Conservation (phyloP, 805 yeast genomes). For the Saccharomyces mikatae region DNA sequence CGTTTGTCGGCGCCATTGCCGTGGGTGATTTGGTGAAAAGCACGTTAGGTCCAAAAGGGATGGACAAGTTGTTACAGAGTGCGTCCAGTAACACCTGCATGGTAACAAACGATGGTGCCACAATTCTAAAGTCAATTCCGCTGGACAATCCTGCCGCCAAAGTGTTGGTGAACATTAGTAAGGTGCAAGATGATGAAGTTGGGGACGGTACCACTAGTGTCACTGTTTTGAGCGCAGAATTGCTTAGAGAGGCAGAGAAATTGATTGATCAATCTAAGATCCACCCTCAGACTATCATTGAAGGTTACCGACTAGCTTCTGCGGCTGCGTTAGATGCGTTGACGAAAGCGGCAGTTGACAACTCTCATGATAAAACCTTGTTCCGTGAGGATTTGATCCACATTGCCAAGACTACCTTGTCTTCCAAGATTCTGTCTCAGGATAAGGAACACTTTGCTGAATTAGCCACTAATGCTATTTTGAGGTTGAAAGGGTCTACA, state of each 20-base stretch:
- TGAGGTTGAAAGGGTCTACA: conserved; percentile 79
- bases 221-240: conserved; percentile 82
- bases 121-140: conserved; percentile 87
- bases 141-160: conserved; percentile 97
- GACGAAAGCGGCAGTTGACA: conserved; percentile 67
- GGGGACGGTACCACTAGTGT: conserved; percentile 99
- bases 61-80: conserved; percentile 91
- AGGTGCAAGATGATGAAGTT: conserved; percentile 96
- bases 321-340: conserved; percentile 79
- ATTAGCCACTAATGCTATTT: conserved; percentile 88
- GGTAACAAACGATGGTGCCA: conserved; percentile 97
- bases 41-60: conserved; percentile 96
- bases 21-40: conserved; percentile 95
- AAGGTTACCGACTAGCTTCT: conserved; percentile 87
- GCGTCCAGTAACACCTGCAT: conserved; percentile 70
- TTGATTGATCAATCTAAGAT: conserved; percentile 77
- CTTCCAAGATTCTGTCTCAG: conserved; percentile 90
- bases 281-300: conserved; percentile 96
- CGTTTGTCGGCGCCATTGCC: conserved; percentile 98
- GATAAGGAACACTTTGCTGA: conserved; percentile 85
- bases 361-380: conserved; percentile 45
- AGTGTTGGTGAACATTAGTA: conserved; percentile 85
- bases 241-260: conserved; percentile 88
- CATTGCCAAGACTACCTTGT: conserved; percentile 88
- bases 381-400: conserved; percentile 73